Conservation (phyloP, 176 grass and related monocot species). For the Oryza glumipatula region DNA sequence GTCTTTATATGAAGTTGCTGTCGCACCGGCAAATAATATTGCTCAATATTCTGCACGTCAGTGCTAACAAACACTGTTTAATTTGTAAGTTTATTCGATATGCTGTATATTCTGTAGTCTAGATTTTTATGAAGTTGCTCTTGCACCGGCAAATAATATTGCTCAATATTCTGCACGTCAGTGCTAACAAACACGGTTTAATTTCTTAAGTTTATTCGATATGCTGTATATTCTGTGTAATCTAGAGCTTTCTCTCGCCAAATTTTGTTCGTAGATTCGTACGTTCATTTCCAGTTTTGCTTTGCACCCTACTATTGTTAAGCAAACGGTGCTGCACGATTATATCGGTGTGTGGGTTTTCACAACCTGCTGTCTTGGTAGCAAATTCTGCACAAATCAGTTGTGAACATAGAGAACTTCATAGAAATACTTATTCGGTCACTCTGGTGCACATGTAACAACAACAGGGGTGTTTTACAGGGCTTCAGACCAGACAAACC, state of each 20-base stretch:
- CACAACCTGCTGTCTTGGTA: neutral
- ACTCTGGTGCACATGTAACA: constrained; percentile 31
- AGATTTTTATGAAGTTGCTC: neutral
- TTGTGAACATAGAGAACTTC: constrained; percentile 24
- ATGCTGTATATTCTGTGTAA: neutral
- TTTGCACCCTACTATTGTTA: neutral
- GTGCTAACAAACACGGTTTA: constrained; percentile 5
- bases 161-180: neutral
- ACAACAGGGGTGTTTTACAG: constrained; percentile 17
- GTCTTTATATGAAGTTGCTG: neutral
- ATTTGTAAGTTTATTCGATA: neutral
- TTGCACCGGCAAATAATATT: neutral
- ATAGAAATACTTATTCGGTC: constrained; percentile 35
- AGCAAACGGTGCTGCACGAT: neutral
- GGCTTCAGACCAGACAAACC: neutral
- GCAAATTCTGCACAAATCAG: neutral
- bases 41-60: neutral
- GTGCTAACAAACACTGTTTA: constrained; percentile 4
- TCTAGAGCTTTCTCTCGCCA: neutral
- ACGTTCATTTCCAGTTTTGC: neutral
- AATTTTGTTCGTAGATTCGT: neutral
- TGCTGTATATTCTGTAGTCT: neutral
- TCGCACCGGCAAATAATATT: neutral
- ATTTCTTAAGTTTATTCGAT: neutral
- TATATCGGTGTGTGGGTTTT: neutral